Percentiles rank a stretch among this genome's conserved stretches.
These are phyloP conservation scores for Kazachstania africana DNA, from an alignment of 805 yeast genomes.

Conservation along the genomic window DNA sequence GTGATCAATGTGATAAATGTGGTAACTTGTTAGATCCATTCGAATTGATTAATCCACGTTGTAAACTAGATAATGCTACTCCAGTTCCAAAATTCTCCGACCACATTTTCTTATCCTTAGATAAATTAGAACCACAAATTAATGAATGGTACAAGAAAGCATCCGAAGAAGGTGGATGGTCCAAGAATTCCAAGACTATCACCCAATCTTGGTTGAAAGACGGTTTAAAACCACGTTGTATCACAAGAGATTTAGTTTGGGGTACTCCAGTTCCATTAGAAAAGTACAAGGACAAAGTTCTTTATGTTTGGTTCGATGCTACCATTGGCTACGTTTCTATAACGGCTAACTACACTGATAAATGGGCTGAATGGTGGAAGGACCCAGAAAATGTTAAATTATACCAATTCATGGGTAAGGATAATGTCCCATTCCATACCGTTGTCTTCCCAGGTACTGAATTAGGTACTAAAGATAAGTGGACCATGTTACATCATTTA, in stretches of 20 bases:
- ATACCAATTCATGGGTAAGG: slow-evolving; percentile 98
- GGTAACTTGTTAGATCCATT: slow-evolving; percentile 83
- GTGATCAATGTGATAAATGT: slow-evolving; percentile 98
- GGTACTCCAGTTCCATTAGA: slow-evolving; percentile 96
- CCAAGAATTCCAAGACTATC: slow-evolving; percentile 79
- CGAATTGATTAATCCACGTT: slow-evolving; percentile 87
- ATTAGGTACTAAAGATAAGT: slow-evolving; percentile 75
- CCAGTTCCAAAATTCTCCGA: slow-evolving; percentile 76
- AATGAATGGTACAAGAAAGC: slow-evolving; percentile 62
- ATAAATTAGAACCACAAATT: slow-evolving; percentile 70
- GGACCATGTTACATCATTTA: slow-evolving; percentile 87
- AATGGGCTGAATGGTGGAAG: slow-evolving; percentile 91
- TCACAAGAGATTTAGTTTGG: slow-evolving; percentile 95
- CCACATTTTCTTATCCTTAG: slow-evolving; percentile 74
- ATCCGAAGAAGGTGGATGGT: slow-evolving; percentile 73
- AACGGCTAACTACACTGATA: slow-evolving; percentile 77
- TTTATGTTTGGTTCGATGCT: slow-evolving; percentile 99
- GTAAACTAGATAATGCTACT: slow-evolving; percentile 77
- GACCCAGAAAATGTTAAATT: slow-evolving; percentile 79
- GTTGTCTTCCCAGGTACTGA: slow-evolving; percentile 93
- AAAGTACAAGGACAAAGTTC: slow-evolving; percentile 75
- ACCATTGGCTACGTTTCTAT: slow-evolving; percentile 93
- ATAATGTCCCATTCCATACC: slow-evolving; percentile 96
- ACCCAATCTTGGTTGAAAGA: slow-evolving; percentile 90
- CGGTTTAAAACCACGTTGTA: slow-evolving; percentile 88